These are phyloP conservation scores for Rhytidiadelphus loreus DNA, from an alignment of 225 moss, liverwort and hornwort genomes.

Conservation along the genomic window DNA sequence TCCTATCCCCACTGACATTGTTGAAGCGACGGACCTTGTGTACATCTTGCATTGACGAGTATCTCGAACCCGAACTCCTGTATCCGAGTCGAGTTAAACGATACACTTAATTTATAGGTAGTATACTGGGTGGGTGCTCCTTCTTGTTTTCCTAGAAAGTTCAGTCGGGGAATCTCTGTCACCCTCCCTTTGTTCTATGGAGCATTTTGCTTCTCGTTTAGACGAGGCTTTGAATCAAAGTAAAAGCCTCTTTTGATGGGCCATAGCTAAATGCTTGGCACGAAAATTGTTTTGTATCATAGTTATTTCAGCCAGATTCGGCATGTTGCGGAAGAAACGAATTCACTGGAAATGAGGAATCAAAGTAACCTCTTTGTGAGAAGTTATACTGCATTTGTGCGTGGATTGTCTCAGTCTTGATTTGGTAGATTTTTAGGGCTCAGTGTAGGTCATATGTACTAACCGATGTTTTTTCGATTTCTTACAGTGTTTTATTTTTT, in stretches of 20 bases:
- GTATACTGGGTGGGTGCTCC: neutral
- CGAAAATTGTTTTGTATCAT: neutral
- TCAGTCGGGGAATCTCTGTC: neutral
- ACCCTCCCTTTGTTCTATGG: neutral
- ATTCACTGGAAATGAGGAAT: neutral
- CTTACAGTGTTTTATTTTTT: no score
- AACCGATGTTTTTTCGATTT: neutral
- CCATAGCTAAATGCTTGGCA: neutral
- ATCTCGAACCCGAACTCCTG: neutral
- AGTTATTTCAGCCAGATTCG: neutral
- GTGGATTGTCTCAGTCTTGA: neutral
- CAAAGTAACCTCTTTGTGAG: neutral
- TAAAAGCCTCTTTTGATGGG: neutral
- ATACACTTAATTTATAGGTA: neutral
- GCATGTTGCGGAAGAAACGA: neutral
- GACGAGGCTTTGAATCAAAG: neutral
- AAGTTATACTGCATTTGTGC: neutral
- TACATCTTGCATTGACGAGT: constrained; percentile 51
- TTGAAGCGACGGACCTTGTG: constrained; percentile 61
- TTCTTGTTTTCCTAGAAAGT: neutral
- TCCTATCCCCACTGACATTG: constrained; percentile 44
- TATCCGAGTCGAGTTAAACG: neutral
- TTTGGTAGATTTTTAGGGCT: neutral
- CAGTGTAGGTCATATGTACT: neutral
- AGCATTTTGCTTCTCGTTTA: neutral